A percentile compares a stretch with the other conserved stretches of the same genome.
Evolutionary conservation across 345 rosid genomes (phyloP).

Genomic region (Clarkia xantiana): DNA sequence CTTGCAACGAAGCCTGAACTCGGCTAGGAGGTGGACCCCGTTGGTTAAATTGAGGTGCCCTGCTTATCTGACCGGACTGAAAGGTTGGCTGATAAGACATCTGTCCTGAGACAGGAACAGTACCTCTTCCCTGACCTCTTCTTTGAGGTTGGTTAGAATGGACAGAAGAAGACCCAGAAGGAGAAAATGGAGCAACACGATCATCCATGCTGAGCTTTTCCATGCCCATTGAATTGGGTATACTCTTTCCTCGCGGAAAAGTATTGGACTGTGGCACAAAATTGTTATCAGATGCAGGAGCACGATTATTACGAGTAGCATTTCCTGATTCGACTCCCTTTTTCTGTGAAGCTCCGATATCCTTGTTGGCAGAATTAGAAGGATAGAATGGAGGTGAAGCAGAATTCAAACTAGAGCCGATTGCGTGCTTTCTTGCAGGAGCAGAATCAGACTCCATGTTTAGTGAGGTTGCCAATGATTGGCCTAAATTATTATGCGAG

Average conservation of each 20-base stretch:
- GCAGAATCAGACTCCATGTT: conserved; percentile 33
- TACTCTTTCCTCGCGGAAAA: conserved; percentile 26
- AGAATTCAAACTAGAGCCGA: conserved; percentile 69
- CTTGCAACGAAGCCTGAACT: conserved; percentile 15
- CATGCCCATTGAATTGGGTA: conserved; percentile 29
- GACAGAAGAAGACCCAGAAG: conserved; percentile 24
- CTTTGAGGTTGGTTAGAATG: conserved; percentile 32
- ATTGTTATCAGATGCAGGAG: conserved; percentile 21
- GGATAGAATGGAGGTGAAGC: conserved; percentile 98
- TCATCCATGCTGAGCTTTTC: conserved; percentile 49
- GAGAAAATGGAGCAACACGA: conserved; percentile 17
- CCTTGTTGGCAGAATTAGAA: conserved; percentile 60
- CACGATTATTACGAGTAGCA: conserved; percentile 22
- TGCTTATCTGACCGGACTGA: conserved; percentile 28
- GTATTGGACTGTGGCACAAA: conserved; percentile 21
- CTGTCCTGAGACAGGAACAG: conserved; percentile 29
- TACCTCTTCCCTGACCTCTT: conserved; percentile 44
- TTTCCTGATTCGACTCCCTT: conserved; percentile 41
- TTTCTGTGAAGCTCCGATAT: conserved; percentile 27
- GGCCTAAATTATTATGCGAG: conserved; percentile 25
- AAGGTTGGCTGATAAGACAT: conserved; percentile 31
- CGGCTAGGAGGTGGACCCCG: conserved; percentile 28
- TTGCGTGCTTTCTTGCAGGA: conserved; percentile 32
- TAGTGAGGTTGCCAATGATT: conserved; percentile 18
- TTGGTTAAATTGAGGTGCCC: conserved; percentile 31